Percentiles rank a stretch among this genome's conserved stretches.
phyloP scores from a whole-genome alignment of 192 early-diverging fungal genomes.

The Kappamyces sp. region DNA sequence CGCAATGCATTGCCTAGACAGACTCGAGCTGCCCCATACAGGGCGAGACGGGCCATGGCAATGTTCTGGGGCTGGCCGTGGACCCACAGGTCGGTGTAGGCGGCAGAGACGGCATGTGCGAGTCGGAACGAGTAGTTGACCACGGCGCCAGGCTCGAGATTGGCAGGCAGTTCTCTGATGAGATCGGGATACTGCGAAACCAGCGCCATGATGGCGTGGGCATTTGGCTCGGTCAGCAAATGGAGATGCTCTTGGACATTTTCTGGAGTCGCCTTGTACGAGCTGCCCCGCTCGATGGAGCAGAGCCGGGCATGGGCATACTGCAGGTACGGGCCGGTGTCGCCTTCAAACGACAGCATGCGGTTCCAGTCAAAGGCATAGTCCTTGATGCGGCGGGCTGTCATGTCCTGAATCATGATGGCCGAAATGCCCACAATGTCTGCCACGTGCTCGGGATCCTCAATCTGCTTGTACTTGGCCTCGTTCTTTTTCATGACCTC shows the following conservation, averaged over 20 bases:
- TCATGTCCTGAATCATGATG: conserved; percentile 87
- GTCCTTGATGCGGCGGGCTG: conserved; percentile 86
- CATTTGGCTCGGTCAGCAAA: conserved; percentile 64
- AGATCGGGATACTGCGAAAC: conserved; percentile 84
- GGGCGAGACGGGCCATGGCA: conserved; percentile 80
- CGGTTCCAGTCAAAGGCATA: conserved; percentile 88
- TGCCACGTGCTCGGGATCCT: conserved; percentile 71
- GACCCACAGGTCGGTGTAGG: conserved; percentile 73
- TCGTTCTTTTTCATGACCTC: conserved; percentile 86
- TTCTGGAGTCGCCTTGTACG: not conserved
- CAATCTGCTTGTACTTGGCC: conserved; percentile 76
- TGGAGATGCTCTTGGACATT: conserved; percentile 38
- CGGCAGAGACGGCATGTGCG: conserved; percentile 71
- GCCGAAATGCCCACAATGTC: conserved; percentile 90
- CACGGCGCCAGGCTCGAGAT: conserved; percentile 79
- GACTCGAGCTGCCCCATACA: conserved; percentile 77
- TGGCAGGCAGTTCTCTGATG: conserved; percentile 55
- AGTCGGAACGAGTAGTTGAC: conserved; percentile 82
- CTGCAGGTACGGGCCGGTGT: conserved; percentile 98
- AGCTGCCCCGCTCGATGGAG: conserved; percentile 82
- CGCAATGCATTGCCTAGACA: conserved; percentile 82
- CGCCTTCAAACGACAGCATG: conserved; percentile 94
- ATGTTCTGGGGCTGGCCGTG: conserved; percentile 61
- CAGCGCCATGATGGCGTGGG: conserved; percentile 65
- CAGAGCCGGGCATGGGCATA: conserved; percentile 97